These are phyloP conservation scores for Cystobasidiaceae sp. DNA, from an alignment of 1,284 basidiomycete genomes.

Conservation along the genomic window DNA sequence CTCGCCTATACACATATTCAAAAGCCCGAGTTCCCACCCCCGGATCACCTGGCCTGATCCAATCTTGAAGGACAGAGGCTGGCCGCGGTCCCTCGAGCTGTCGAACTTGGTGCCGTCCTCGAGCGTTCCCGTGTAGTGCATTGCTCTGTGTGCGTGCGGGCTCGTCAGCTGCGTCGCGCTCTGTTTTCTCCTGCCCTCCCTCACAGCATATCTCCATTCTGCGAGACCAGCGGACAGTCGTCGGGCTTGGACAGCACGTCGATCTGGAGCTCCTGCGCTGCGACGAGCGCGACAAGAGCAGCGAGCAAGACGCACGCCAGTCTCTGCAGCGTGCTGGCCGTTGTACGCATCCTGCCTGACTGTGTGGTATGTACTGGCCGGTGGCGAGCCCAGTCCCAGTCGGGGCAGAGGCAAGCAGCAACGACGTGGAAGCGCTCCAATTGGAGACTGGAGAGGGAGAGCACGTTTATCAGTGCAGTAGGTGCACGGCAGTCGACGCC, in stretches of 20 bases:
- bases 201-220: slow-evolving; percentile 52
- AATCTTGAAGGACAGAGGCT: slow-evolving; percentile 51
- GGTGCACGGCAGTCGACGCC: too few species aligned
- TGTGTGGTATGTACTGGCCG: too few species aligned
- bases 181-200: slow-evolving; percentile 42
- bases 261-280: slow-evolving; percentile 15
- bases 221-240: slow-evolving; percentile 50
- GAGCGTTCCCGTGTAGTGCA: slow-evolving; percentile 52
- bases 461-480: too few species aligned
- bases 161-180: neutral
- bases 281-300: neutral
- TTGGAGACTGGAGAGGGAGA: too few species aligned
- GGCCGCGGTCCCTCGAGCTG: slow-evolving; percentile 52
- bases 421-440: too few species aligned
- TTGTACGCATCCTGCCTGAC: too few species aligned
- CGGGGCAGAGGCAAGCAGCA: too few species aligned
- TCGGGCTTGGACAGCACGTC: slow-evolving; percentile 47
- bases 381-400: too few species aligned
- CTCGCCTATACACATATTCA: slow-evolving; percentile 43
- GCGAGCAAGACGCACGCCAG: neutral
- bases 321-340: too few species aligned
- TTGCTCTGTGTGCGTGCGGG: neutral
- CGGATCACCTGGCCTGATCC: slow-evolving; percentile 52
- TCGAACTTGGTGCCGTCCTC: slow-evolving; percentile 53
- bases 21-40: slow-evolving; percentile 50